These are phyloP conservation scores for Fabrea salina DNA, from an alignment of 169 alveolate genomes.

Conservation along the genomic window DNA sequence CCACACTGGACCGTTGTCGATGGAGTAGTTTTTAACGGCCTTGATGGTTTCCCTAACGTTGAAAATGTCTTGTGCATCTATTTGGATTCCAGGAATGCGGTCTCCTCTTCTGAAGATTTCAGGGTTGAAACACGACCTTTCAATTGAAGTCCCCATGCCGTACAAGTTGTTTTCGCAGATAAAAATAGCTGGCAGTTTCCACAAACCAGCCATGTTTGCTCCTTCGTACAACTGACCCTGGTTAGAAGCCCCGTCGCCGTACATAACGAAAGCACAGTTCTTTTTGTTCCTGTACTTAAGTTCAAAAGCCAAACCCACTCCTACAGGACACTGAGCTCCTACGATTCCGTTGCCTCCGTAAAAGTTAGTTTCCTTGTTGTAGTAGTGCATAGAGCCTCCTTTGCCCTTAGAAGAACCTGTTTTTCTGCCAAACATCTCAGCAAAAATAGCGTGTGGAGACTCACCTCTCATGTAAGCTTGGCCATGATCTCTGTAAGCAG, in stretches of 20 bases:
- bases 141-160: constrained; percentile 73
- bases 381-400: constrained; percentile 81
- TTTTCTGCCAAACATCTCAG: constrained; percentile 68
- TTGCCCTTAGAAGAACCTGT: constrained; percentile 74
- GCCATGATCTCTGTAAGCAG: constrained; percentile 75
- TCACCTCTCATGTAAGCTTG: constrained; percentile 71
- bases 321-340: constrained; percentile 79
- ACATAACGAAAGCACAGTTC: constrained; percentile 59
- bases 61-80: constrained; percentile 57
- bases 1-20: constrained; percentile 68
- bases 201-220: constrained; percentile 70
- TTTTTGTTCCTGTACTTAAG: constrained; percentile 46
- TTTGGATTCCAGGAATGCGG: constrained; percentile 65
- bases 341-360: constrained; percentile 83
- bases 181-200: constrained; percentile 69
- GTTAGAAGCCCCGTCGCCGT: constrained; percentile 83
- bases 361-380: constrained; percentile 52
- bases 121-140: constrained; percentile 59
- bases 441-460: constrained; percentile 58
- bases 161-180: constrained; percentile 68
- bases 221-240: constrained; percentile 76
- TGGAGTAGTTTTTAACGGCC: constrained; percentile 54
- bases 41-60: constrained; percentile 63
- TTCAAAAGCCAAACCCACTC: constrained; percentile 74
- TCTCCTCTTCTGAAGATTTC: constrained; percentile 75